Conservation (phyloP, 2,329 filamentous ascomycete species). For the Ceratocystis cubensis region DNA sequence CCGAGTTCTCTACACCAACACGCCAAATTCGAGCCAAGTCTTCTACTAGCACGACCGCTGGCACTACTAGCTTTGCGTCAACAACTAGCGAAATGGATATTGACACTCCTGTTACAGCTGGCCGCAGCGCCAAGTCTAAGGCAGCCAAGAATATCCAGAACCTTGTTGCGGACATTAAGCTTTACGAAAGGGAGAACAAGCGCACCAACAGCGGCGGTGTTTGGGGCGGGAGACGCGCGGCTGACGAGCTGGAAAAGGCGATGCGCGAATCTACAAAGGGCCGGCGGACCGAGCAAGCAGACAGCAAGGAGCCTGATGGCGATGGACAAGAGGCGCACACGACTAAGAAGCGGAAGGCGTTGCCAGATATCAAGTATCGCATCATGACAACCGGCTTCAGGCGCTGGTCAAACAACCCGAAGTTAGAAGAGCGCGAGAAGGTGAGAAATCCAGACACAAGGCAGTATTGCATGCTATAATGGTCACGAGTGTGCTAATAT, state of each 20-base stretch:
- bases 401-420: slow-evolving; percentile 61
- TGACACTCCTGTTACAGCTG: slow-evolving; percentile 59
- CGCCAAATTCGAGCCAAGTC: slow-evolving; percentile 6
- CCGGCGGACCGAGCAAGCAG: slow-evolving; percentile 20
- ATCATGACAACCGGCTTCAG: slow-evolving; percentile 78
- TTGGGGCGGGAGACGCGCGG: slow-evolving; percentile 52
- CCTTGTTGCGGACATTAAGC: slow-evolving; percentile 68
- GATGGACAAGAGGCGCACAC: slow-evolving; percentile 50
- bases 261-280: slow-evolving; percentile 24
- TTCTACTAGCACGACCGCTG: background rate
- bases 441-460: slow-evolving; percentile 37
- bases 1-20: slow-evolving; percentile 28
- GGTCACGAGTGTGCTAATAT: slow-evolving; percentile 21
- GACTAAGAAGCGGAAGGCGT: slow-evolving; percentile 30
- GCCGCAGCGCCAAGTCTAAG: slow-evolving; percentile 77
- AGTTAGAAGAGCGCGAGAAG: slow-evolving; percentile 67
- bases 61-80: background rate
- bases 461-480: slow-evolving; percentile 7
- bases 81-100: slow-evolving; percentile 54
- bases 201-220: slow-evolving; percentile 42
- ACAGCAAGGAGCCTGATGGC: slow-evolving; percentile 35
- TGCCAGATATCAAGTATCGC: slow-evolving; percentile 43
- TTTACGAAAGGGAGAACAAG: slow-evolving; percentile 91
- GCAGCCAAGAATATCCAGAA: slow-evolving; percentile 66
- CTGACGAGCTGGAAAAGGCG: slow-evolving; percentile 43